Evolutionary conservation across 331 rosid genomes (phyloP), one percentile per base, ranked within the genome.

Genomic region (Erythrophleum ivorense): DNA sequence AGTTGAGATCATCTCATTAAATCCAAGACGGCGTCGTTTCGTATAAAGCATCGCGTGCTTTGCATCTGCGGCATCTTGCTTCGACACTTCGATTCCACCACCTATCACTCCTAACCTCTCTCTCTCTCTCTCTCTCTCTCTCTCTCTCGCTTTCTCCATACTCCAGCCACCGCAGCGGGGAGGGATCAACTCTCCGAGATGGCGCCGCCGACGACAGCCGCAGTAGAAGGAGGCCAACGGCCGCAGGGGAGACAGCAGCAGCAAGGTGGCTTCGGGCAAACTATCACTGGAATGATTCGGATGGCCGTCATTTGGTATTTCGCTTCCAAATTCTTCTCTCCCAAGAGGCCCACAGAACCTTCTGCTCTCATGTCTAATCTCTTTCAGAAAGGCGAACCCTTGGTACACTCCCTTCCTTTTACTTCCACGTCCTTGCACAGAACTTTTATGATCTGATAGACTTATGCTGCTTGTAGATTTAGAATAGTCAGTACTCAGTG

Each of bases 301-400:
- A 92, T 96, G 84, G 99, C 95, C 9, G 97, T 96, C 40, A 89
- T 96, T 71, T 96, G 99, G 99, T 96, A 96, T 71, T 96, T 96
- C 90, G 99, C 99, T 57, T 92, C 99, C 70, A 96, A 96, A 78
- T 90, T 96, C 84, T 96, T 96, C 79, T 78, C 97, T 63, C 90
- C 98, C 52, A 96, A 93, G 68, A 86, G 80, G 62, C 83, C 95
- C 34, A 58, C 88, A 14, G 97, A 93, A 16, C 97, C 98, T 72
- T 63, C 95, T 46, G 78, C 83, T 12, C 90, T 89, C 77, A 85
- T 88, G 81, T 84, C 94, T 76, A 96, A 96, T 73, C 89, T 92
- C 83, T 93, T 93, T 64, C 94, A 90, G 55, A 91, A 90, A 85
- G 84, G 80, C 21, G 95, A 93, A 53, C 91, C 97, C 9, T 57